A percentile compares a stretch with the other conserved stretches of the same genome.
These are phyloP conservation scores for Jackrogersella minutella DNA, from an alignment of 495 filamentous ascomycete species.

Conservation along the genomic window DNA sequence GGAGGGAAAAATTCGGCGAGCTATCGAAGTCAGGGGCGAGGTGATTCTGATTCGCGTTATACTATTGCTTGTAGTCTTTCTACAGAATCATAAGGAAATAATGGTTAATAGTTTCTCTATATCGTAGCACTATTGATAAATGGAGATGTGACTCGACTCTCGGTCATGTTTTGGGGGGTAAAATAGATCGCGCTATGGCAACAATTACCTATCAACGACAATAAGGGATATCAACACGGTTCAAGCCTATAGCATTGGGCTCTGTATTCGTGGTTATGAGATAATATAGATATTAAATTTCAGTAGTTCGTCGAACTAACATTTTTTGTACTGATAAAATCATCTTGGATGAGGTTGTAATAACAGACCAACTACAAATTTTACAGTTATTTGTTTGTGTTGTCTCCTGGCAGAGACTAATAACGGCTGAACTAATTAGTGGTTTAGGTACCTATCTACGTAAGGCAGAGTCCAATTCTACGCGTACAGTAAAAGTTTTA, in stretches of 20 bases:
- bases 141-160: background rate
- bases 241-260: background rate
- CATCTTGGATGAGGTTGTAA: background rate
- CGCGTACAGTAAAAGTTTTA: constrained; percentile 16
- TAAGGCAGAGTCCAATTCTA: constrained; percentile 1
- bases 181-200: background rate
- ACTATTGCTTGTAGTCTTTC: background rate
- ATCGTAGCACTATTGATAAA: background rate
- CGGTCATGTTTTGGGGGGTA: background rate
- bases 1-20: no score
- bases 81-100: background rate
- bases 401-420: constrained; percentile 4
- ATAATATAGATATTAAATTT: background rate
- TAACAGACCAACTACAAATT: background rate
- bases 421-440: no score
- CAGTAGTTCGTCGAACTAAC: background rate
- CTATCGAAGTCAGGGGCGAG: background rate
- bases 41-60: background rate
- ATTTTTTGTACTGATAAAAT: background rate
- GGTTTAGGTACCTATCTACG: no score
- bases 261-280: background rate
- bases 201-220: background rate
- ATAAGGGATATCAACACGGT: background rate
- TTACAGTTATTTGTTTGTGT: constrained; percentile 2
- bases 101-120: background rate